Conservation (phyloP, 192 early-diverging fungal genomes). For the Linnemannia zychae region DNA sequence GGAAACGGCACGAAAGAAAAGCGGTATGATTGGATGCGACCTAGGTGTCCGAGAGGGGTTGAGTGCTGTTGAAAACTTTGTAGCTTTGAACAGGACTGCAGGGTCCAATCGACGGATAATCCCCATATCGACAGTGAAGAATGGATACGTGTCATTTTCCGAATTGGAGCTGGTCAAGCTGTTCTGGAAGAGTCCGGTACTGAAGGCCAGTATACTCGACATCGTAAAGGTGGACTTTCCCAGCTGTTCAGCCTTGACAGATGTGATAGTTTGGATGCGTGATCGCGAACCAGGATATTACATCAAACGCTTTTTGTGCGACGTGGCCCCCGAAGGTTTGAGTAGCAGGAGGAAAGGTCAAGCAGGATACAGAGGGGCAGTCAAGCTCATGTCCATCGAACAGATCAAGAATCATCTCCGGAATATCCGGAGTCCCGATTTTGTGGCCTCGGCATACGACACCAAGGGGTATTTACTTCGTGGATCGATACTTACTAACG, state of each 20-base stretch:
- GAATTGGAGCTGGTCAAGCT: not conserved
- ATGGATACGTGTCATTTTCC: not conserved
- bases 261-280: not conserved
- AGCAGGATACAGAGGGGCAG: not conserved
- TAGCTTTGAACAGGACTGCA: not conserved
- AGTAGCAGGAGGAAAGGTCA: not conserved
- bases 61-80: not conserved
- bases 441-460: not conserved
- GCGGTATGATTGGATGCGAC: too few species aligned
- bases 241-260: not conserved
- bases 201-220: not conserved
- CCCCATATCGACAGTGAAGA: not conserved
- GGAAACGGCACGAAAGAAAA: too few species aligned
- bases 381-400: too few species aligned
- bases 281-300: not conserved
- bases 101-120: not conserved
- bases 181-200: not conserved
- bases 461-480: not conserved
- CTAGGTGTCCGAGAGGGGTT: not conserved
- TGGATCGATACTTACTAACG: slow-evolving; percentile 13
- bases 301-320: not conserved
- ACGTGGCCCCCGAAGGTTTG: not conserved
- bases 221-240: not conserved
- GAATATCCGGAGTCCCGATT: not conserved
- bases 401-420: not conserved